Base-by-base conservation (phyloP, 352 stramenopile genomes). In the Pythium sp. region DNA sequence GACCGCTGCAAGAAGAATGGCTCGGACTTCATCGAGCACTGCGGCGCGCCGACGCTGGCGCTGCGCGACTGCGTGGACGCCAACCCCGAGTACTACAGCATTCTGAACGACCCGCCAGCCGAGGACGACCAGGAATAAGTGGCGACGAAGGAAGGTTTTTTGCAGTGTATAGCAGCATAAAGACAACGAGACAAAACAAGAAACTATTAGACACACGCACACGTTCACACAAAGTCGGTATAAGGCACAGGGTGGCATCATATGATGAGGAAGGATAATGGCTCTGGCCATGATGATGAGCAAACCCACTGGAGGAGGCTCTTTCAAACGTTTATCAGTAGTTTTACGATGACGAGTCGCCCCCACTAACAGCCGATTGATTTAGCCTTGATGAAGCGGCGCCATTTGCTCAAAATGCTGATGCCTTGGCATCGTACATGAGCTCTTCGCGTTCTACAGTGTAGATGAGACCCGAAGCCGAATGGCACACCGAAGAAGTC, bases 61-160 rank as follows among this genome's bases (percentile, higher is more conserved):
- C 72, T 96, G 65, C 87, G 89, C 49, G 84, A 95, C 73, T 96
- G 89, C 61, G 86, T 96, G 58, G 87, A 96, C 69, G 81, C 81
- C 65, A 91, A 96, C 76, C 89, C 89, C 7, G 87, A 95, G 72
- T 96, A 96, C 73, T 95, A 96, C 74, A 81, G 84, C 69, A 84
- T 95, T 62, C 76, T 96, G 55, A 85, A 89, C 54, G 86, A 95
- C 3, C 28, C 74, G 28, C 73, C 75, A 7, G 72, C 73, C n/a
- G 78, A 73, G 22, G 79, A 88, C 8, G 70, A 80, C 51, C 69
- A 80, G 4, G 34, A 78, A 28, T 57, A 55, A 43, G 34, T 72
- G 28, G 53, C 32, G 58, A 63, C 15, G 38, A 38, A 58, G 14
- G 14, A 57, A 60, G 43, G 15, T 0, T 51, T 11, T 11, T 51